A percentile compares a stretch with the other conserved stretches of the same genome.
These are phyloP conservation scores for Lentinula guzmanii DNA, from an alignment of 768 basidiomycete genomes.

Conservation along the genomic window DNA sequence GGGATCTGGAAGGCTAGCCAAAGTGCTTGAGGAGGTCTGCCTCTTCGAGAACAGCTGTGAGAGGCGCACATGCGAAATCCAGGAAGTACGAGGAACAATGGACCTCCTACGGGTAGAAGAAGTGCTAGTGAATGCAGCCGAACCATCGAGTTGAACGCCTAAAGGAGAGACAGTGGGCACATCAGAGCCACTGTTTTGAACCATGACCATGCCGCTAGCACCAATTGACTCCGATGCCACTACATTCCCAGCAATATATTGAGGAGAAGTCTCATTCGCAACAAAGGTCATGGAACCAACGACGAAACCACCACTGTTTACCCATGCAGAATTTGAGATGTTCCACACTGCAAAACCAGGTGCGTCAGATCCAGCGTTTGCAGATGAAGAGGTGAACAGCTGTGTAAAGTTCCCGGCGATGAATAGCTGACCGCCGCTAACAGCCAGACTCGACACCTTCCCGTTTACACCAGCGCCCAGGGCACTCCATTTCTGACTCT, in stretches of 20 bases:
- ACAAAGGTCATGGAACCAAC: constrained; percentile 67
- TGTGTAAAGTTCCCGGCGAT: constrained; percentile 75
- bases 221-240: constrained; percentile 54
- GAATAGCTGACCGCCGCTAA: constrained; percentile 46
- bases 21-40: constrained; percentile 39
- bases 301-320: constrained; percentile 68
- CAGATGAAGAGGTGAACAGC: constrained; percentile 25
- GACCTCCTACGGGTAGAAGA: constrained; percentile 31
- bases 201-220: constrained; percentile 72
- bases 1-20: constrained; percentile 48
- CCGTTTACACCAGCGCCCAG: constrained; percentile 77
- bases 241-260: constrained; percentile 70
- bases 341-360: constrained; percentile 80
- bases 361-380: constrained; percentile 26
- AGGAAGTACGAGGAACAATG: constrained; percentile 24
- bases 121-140: constrained; percentile 24
- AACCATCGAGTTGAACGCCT: constrained; percentile 44
- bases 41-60: constrained; percentile 40
- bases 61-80: constrained; percentile 45
- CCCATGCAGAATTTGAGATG: constrained; percentile 54
- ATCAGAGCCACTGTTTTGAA: constrained; percentile 56
- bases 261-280: constrained; percentile 55
- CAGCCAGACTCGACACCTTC: constrained; percentile 53
- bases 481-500: constrained; percentile 57
- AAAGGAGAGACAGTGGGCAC: constrained; percentile 61